Percentiles rank a stretch among this genome's conserved stretches.
Evolutionary conservation across 768 basidiomycete genomes (phyloP).

Genomic region (Tricholoma flavovirens): DNA sequence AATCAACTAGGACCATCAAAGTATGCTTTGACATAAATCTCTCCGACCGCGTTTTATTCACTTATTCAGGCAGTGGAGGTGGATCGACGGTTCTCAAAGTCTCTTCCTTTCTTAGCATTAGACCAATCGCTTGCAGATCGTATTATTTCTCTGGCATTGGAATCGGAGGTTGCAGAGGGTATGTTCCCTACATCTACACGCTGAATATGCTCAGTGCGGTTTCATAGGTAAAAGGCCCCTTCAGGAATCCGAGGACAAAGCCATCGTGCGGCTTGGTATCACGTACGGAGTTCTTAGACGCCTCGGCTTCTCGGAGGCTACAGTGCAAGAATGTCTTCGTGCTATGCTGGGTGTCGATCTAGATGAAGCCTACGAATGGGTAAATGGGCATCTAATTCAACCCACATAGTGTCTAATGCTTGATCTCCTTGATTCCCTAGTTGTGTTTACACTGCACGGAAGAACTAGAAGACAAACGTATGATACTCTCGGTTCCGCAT

Average conservation of each 20-base stretch:
- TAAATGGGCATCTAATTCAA: conserved; percentile 27
- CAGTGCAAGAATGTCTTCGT: conserved; percentile 67
- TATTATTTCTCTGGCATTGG: conserved; percentile 48
- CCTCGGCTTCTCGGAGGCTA: conserved; percentile 66
- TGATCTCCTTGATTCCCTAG: conserved; percentile 29
- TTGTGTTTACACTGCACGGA: conserved; percentile 59
- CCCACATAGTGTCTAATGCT: conserved; percentile 3
- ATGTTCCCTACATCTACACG: background rate
- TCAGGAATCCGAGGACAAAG: conserved; percentile 67
- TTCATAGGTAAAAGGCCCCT: conserved; percentile 29
- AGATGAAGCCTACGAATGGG: conserved; percentile 94
- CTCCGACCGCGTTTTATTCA: background rate
- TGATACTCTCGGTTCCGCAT: conserved; percentile 1
- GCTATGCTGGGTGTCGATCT: conserved; percentile 61
- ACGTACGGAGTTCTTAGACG: conserved; percentile 78
- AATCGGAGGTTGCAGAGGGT: conserved; percentile 28
- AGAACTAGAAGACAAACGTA: conserved; percentile 45
- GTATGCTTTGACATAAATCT: conserved; percentile 15
- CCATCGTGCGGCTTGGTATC: conserved; percentile 61
- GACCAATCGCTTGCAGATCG: conserved; percentile 52
- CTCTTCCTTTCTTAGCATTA: conserved; percentile 56
- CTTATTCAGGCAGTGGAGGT: conserved; percentile 64
- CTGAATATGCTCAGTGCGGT: conserved; percentile 8
- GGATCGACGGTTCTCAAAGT: conserved; percentile 69
- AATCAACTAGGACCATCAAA: conserved; percentile 29